Percentiles rank a stretch among this genome's conserved stretches.
phyloP scores from a whole-genome alignment of 495 filamentous ascomycete species.

The Penicillium cataractarum region DNA sequence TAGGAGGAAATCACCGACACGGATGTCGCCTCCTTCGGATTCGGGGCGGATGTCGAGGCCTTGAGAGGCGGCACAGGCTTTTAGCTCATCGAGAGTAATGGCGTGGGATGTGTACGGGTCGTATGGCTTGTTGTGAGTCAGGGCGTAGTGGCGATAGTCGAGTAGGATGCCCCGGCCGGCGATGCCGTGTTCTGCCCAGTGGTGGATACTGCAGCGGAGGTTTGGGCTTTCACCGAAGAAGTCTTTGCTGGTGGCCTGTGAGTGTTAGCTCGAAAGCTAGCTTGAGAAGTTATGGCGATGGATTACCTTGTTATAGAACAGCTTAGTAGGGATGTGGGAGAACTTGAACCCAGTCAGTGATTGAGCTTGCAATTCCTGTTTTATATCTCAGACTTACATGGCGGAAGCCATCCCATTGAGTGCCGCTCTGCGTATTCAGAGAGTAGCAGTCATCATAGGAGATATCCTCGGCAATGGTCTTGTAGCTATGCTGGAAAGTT shows the following conservation, averaged over 20 bases:
- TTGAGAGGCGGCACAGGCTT: conserved; percentile 57
- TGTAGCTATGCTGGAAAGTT: conserved; percentile 56
- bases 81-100: conserved; percentile 62
- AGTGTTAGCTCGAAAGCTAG: background rate
- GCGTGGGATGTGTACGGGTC: conserved; percentile 61
- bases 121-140: conserved; percentile 46
- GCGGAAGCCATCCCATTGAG: conserved; percentile 76
- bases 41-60: conserved; percentile 46
- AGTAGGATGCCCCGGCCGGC: conserved; percentile 55
- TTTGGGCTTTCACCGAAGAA: conserved; percentile 51
- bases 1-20: conserved; percentile 67
- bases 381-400: conserved; percentile 46
- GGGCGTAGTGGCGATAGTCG: conserved; percentile 50
- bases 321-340: conserved; percentile 44
- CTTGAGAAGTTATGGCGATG: background rate
- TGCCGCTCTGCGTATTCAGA: conserved; percentile 72
- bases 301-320: conserved; percentile 56
- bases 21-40: conserved; percentile 62
- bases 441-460: conserved; percentile 65
- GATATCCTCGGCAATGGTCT: conserved; percentile 39
- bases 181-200: conserved; percentile 50
- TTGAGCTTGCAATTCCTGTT: background rate
- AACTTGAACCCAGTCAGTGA: conserved; percentile 29
- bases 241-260: conserved; percentile 45
- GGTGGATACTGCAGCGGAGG: conserved; percentile 52